A percentile compares a stretch with the other conserved stretches of the same genome.
Conservation (phyloP, 352 stramenopile genomes). For the Salisapilia sapeloensis region DNA sequence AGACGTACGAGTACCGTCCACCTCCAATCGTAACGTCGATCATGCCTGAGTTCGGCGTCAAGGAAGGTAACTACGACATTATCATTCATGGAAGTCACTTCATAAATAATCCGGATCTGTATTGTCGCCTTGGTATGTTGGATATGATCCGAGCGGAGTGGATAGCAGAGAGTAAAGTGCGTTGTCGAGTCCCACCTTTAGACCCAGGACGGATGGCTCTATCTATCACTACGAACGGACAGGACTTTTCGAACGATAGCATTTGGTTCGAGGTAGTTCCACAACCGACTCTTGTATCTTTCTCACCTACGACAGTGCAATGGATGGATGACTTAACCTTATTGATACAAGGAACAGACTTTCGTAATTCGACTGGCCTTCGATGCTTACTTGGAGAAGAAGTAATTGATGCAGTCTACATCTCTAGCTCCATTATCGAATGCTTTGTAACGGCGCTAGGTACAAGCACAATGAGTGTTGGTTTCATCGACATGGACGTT, state of each 20-base stretch:
- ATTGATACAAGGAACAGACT: constrained; percentile 12
- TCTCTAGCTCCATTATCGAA: constrained; percentile 9
- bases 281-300: constrained; percentile 11
- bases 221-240: constrained; percentile 32
- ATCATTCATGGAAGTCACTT: constrained; percentile 17
- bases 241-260: constrained; percentile 20
- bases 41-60: constrained; percentile 10
- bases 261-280: constrained; percentile 18
- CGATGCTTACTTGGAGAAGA: constrained; percentile 16
- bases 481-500: constrained; percentile 12
- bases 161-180: constrained; percentile 11
- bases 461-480: constrained; percentile 8
- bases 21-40: constrained; percentile 2
- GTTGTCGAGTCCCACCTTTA: constrained; percentile 12
- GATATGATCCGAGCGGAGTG: constrained; percentile 11
- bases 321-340: constrained; percentile 1
- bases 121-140: constrained; percentile 22
- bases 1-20: neutral
- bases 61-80: constrained; percentile 10
- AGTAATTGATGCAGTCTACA: constrained; percentile 6
- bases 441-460: constrained; percentile 5
- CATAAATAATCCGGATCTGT: constrained; percentile 8
- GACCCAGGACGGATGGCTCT: constrained; percentile 12
- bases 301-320: constrained; percentile 8
- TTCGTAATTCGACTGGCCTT: constrained; percentile 15